These are phyloP conservation scores for Plantago rigida DNA, from an alignment of 305 asterid species.

Conservation along the genomic window DNA sequence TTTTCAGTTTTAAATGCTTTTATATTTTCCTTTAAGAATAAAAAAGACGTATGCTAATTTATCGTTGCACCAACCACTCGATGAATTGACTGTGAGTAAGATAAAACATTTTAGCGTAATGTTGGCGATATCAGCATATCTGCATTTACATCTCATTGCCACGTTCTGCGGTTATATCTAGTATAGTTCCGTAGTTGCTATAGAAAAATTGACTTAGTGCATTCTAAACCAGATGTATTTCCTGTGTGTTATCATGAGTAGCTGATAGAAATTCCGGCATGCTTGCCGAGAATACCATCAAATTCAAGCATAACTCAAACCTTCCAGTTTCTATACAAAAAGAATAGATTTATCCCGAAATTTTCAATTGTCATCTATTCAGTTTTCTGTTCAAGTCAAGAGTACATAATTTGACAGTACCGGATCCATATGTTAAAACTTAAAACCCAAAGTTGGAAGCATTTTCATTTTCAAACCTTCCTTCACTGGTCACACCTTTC, in stretches of 20 bases:
- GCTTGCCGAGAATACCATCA: not conserved
- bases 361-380: too few relatives aligned
- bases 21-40: not conserved
- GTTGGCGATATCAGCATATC: not conserved
- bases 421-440: too few relatives aligned
- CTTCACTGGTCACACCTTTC: too few relatives aligned
- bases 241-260: not conserved
- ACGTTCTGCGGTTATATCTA: slow-evolving; percentile 7
- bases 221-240: not conserved
- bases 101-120: slow-evolving; percentile 4
- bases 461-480: too few relatives aligned
- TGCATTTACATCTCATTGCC: not conserved
- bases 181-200: slow-evolving; percentile 5
- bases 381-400: too few relatives aligned
- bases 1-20: slow-evolving; percentile 19
- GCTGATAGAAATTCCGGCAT: not conserved
- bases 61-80: too few relatives aligned
- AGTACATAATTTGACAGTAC: too few relatives aligned
- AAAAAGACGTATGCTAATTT: not conserved
- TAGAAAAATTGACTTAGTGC: not conserved
- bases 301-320: too few relatives aligned
- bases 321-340: too few relatives aligned
- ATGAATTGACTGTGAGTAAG: too few relatives aligned
- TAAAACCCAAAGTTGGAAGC: too few relatives aligned
- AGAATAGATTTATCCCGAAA: too few relatives aligned